Evolutionary conservation across 2,329 filamentous ascomycete genomes (phyloP).

Genomic region (Penicillium olsonii): DNA sequence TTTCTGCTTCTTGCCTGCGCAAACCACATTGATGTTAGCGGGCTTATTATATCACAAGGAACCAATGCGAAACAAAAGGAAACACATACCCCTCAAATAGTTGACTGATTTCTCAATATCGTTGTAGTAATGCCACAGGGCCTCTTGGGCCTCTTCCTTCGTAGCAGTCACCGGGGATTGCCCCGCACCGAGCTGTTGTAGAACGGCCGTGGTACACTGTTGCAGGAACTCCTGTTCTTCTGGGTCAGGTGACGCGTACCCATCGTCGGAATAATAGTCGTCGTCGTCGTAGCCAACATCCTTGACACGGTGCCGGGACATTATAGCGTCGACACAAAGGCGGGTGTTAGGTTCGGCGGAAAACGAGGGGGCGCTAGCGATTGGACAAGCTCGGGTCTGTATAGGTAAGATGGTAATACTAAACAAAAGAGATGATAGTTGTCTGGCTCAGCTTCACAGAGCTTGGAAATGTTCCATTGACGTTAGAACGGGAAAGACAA

Average conservation of each 20-base stretch:
- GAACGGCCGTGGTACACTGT: slow-evolving; percentile 66
- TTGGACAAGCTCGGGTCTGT: not conserved
- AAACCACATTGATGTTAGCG: slow-evolving; percentile 6
- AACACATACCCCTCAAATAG: slow-evolving; percentile 68
- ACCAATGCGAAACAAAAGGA: slow-evolving; percentile 1
- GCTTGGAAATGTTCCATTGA: not conserved
- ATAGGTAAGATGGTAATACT: not conserved
- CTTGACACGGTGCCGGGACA: slow-evolving; percentile 51
- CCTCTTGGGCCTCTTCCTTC: slow-evolving; percentile 78
- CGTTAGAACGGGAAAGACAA: not conserved
- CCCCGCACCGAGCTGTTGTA: slow-evolving; percentile 63
- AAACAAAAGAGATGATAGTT: not conserved
- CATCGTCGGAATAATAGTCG: slow-evolving; percentile 41
- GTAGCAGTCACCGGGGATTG: slow-evolving; percentile 61
- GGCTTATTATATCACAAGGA: not conserved
- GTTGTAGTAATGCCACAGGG: slow-evolving; percentile 95
- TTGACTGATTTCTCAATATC: slow-evolving; percentile 82
- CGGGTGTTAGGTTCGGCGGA: not conserved
- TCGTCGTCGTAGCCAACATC: slow-evolving; percentile 46
- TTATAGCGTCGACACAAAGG: slow-evolving; percentile 20
- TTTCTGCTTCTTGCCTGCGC: slow-evolving; percentile 41
- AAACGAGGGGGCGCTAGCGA: not conserved
- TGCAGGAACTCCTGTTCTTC: slow-evolving; percentile 60
- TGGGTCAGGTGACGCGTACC: slow-evolving; percentile 43
- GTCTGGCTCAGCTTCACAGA: not conserved